Conservation (phyloP, 2,329 filamentous ascomycete genomes). For the Talaromyces sp. region DNA sequence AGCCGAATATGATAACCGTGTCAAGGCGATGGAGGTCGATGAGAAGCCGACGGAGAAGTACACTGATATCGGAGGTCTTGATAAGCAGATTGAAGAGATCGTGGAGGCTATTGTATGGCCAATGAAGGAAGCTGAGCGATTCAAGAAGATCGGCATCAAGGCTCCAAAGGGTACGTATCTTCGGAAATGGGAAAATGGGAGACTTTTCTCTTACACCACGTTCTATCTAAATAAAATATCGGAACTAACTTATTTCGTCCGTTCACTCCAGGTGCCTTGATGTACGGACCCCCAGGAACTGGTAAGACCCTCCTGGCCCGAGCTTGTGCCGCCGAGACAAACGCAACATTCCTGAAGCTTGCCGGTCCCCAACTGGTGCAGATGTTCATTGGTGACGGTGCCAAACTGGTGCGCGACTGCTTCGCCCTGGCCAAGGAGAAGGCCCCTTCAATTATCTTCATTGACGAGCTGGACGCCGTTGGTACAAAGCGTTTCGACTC, state of each 20-base stretch:
- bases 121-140: conserved; percentile 98
- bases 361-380: conserved; percentile 96
- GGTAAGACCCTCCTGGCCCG: conserved; percentile 70
- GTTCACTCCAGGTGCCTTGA: conserved; percentile 76
- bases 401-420: conserved; percentile 95
- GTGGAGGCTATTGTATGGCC: conserved; percentile 99
- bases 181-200: neutral
- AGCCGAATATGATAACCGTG: conserved; percentile 96
- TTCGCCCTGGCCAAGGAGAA: conserved; percentile 98
- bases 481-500: conserved; percentile 99
- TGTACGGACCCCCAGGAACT: conserved; percentile 74
- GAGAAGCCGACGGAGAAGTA: conserved; percentile 99
- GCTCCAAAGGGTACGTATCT: conserved; percentile 83
- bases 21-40: conserved; percentile 99
- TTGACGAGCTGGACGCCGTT: conserved; percentile 97
- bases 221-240: conserved; percentile 5
- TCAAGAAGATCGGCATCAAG: conserved; percentile 99
- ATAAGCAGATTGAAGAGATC: conserved; percentile 98
- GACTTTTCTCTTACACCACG: neutral
- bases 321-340: conserved; percentile 95
- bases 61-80: conserved; percentile 92
- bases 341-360: conserved; percentile 97
- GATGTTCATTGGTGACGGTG: conserved; percentile 99
- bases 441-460: conserved; percentile 98
- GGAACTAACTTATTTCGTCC: conserved; percentile 14